Conservation (phyloP, 1,284 basidiomycete species). For the Coriolopsis trogii region DNA sequence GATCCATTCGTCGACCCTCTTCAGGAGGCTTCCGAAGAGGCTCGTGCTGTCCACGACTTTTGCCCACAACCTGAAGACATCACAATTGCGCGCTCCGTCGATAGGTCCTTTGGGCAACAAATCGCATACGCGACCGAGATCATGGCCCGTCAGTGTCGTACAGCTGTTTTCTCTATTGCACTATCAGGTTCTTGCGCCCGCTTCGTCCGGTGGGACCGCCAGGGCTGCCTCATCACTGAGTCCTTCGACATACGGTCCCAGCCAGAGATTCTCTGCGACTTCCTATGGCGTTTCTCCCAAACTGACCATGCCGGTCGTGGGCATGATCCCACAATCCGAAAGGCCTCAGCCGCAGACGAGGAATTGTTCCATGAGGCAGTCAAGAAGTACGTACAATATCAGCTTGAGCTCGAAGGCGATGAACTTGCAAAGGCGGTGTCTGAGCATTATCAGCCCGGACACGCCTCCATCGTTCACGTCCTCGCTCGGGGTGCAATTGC, state of each 20-base stretch:
- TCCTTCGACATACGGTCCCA: conserved; percentile 10
- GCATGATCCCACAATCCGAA: not conserved
- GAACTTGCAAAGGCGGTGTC: not conserved
- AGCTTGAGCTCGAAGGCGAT: conserved; percentile 6
- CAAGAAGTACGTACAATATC: not conserved
- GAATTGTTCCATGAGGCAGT: conserved; percentile 1
- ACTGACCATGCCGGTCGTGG: not conserved
- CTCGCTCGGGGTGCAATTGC: not conserved
- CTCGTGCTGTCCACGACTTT: not conserved
- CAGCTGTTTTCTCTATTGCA: not conserved
- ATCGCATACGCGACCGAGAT: not conserved
- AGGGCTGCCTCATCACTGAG: conserved; percentile 3
- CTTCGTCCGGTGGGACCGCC: conserved; percentile 11
- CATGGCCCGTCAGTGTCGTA: conserved; percentile 10
- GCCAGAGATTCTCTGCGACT: conserved; percentile 1
- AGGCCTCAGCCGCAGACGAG: conserved; percentile 9
- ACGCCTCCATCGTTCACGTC: not conserved
- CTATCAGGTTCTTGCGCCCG: conserved; percentile 8
- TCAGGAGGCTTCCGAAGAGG: not conserved
- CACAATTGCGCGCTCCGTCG: not conserved
- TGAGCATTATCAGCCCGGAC: conserved; percentile 4
- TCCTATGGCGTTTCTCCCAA: conserved; percentile 7
- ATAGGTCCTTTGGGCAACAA: not conserved
- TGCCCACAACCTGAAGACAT: not conserved
- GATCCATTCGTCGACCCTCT: conserved; percentile 15